A percentile compares a stretch with the other conserved stretches of the same genome.
Evolutionary conservation across 352 stramenopile species (phyloP).

Genomic region (Phytophthora cactorum): DNA sequence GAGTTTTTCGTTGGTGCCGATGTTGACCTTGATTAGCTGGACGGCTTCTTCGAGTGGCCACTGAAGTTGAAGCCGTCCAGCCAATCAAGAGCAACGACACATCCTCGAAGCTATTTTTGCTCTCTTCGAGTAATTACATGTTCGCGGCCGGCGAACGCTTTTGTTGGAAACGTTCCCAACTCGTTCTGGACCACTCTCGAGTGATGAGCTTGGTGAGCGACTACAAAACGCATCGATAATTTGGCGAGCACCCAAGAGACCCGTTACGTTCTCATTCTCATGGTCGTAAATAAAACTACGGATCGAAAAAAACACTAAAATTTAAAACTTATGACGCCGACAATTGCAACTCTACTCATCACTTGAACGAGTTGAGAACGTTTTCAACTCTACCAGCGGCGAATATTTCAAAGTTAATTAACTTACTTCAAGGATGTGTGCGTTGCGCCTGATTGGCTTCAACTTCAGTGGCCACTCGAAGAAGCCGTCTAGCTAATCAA

Average conservation of each 20-base stretch:
- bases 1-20: no score
- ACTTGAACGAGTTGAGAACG: not conserved
- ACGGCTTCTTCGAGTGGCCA: not conserved
- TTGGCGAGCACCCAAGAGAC: no score
- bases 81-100: not conserved
- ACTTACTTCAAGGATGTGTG: not conserved
- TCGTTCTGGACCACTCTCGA: not conserved
- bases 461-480: slow-evolving; percentile 13
- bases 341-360: not conserved
- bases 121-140: no score
- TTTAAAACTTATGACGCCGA: no score
- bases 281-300: no score
- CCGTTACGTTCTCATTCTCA: no score
- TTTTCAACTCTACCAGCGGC: not conserved
- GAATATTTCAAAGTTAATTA: no score
- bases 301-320: no score
- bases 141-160: not conserved
- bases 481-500: no score
- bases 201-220: not conserved
- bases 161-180: slow-evolving; percentile 2
- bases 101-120: not conserved
- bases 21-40: no score
- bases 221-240: no score
- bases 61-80: slow-evolving; percentile 15
- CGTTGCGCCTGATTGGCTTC: slow-evolving; percentile 10